Evolutionary conservation across 2,329 filamentous ascomycete species (phyloP), one percentile per base, ranked within the genome.

Genomic region (Aspergillus oerlinghausenensis): DNA sequence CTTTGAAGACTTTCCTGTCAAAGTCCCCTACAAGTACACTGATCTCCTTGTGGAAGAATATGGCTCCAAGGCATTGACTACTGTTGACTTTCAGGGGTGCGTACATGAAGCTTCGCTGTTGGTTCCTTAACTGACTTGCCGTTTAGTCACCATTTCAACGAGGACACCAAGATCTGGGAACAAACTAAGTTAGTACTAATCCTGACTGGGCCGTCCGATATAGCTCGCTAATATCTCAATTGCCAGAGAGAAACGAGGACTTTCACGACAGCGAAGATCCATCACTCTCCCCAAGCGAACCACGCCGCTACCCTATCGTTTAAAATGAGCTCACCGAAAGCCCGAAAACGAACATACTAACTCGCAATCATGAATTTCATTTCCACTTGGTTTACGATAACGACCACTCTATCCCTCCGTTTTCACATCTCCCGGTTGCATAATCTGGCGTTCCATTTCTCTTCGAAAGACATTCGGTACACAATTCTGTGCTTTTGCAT

Each of bases 1-100:
- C 2, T 84, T 86, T 57, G 84, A 86, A 65, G 78, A 73, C 45
- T 72, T 78, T 5, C 73, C 77, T 0, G 81, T 80, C 19, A 80
- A 80, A 60, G 75, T 86, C 25, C 84, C 84, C 1, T 85, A 79
- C 63, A 77, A 79, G 11, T 86, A 85, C 67, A 74, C 78, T 8
- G 75, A 77, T 38, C 66, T 87, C 26, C 72, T 85, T 48, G 68
- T 74, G 3, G 77, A 82, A 50, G 83, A 86, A 65, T 86, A 86
- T 59, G 81, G 82, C 1, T 58, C 74, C 5, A 70, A 75, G 6
- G 72, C 80, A 2, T 63, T 86, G 57, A 79, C 77, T 3, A 70
- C 76, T 38, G 77, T 74, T 7, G 70, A 69, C 43, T 83, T 76
- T 53, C 71, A 79, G 55, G 71, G 67, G 74, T 76, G 64, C 55